Percentiles rank a stretch among this genome's conserved stretches.
These are phyloP conservation scores for Trichosporon coremiiforme DNA, from an alignment of 1,284 basidiomycete species.

Conservation along the genomic window DNA sequence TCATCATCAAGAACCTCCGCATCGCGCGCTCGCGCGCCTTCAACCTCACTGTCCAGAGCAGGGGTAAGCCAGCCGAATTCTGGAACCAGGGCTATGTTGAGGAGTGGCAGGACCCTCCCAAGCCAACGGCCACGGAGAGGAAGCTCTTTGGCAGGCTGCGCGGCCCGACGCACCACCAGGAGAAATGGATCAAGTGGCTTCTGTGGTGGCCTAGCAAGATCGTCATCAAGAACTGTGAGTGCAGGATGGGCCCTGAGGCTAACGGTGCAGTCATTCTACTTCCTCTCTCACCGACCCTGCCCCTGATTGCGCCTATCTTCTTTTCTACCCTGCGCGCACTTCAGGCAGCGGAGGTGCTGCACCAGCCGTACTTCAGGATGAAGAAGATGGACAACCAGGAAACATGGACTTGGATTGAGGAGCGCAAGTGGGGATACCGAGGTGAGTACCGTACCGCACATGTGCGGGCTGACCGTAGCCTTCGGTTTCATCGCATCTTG, in stretches of 20 bases:
- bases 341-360: slow-evolving; percentile 69
- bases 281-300: slow-evolving; percentile 67
- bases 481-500: slow-evolving; percentile 80
- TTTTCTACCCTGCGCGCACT: slow-evolving; percentile 69
- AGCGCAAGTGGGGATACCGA: slow-evolving; percentile 82
- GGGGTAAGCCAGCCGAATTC: slow-evolving; percentile 77
- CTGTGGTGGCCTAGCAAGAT: slow-evolving; percentile 62
- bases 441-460: slow-evolving; percentile 56
- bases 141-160: slow-evolving; percentile 24
- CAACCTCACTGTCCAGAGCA: slow-evolving; percentile 73
- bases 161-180: slow-evolving; percentile 31
- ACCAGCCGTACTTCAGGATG: slow-evolving; percentile 73
- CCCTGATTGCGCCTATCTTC: slow-evolving; percentile 68
- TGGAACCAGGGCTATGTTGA: slow-evolving; percentile 78
- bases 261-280: slow-evolving; percentile 65
- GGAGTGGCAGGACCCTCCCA: slow-evolving; percentile 76
- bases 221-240: slow-evolving; percentile 61
- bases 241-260: background rate
- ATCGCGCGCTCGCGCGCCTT: slow-evolving; percentile 72
- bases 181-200: slow-evolving; percentile 55
- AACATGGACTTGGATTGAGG: slow-evolving; percentile 73
- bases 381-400: slow-evolving; percentile 76
- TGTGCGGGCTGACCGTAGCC: slow-evolving; percentile 56
- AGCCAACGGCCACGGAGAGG: slow-evolving; percentile 37
- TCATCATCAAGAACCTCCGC: slow-evolving; percentile 73